Conservation (phyloP, 2,329 filamentous ascomycete species). For the Rhinocladiella mackenziei region DNA sequence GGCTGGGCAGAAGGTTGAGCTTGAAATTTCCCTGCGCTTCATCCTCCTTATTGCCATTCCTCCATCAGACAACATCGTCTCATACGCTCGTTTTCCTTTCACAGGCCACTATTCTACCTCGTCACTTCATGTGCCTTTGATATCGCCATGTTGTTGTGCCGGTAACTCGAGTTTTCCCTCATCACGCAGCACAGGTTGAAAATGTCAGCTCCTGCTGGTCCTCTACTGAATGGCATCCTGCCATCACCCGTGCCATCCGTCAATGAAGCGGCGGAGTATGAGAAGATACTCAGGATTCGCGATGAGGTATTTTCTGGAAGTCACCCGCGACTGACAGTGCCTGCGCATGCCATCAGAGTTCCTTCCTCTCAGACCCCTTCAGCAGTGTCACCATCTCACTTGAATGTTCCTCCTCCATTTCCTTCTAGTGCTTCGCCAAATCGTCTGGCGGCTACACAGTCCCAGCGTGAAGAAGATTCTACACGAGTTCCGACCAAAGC, state of each 20-base stretch:
- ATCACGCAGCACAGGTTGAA: slow-evolving; percentile 19
- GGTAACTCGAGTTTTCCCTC: slow-evolving; percentile 12
- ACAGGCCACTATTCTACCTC: not conserved
- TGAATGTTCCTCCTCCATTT: slow-evolving; percentile 22
- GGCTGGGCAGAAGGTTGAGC: too few species aligned
- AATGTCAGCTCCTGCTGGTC: slow-evolving; percentile 26
- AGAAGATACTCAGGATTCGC: slow-evolving; percentile 74
- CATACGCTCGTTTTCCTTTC: not conserved
- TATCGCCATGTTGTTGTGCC: slow-evolving; percentile 17
- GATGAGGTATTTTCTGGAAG: slow-evolving; percentile 76
- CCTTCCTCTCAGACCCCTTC: slow-evolving; percentile 35
- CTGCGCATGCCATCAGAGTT: slow-evolving; percentile 49
- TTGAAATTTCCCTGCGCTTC: too few species aligned
- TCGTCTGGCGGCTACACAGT: slow-evolving; percentile 26
- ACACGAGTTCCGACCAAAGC: slow-evolving; percentile 12
- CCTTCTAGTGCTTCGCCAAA: slow-evolving; percentile 27
- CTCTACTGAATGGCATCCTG: slow-evolving; percentile 31
- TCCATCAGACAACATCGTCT: not conserved
- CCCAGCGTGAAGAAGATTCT: slow-evolving; percentile 19
- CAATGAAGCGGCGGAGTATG: slow-evolving; percentile 65
- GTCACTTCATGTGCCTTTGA: slow-evolving; percentile 2
- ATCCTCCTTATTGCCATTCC: not conserved
- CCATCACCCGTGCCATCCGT: slow-evolving; percentile 33
- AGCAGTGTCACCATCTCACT: slow-evolving; percentile 31
- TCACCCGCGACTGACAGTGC: slow-evolving; percentile 55